These are phyloP conservation scores for Jackrogersella multiformis DNA, from an alignment of 495 filamentous ascomycete genomes.

Conservation along the genomic window DNA sequence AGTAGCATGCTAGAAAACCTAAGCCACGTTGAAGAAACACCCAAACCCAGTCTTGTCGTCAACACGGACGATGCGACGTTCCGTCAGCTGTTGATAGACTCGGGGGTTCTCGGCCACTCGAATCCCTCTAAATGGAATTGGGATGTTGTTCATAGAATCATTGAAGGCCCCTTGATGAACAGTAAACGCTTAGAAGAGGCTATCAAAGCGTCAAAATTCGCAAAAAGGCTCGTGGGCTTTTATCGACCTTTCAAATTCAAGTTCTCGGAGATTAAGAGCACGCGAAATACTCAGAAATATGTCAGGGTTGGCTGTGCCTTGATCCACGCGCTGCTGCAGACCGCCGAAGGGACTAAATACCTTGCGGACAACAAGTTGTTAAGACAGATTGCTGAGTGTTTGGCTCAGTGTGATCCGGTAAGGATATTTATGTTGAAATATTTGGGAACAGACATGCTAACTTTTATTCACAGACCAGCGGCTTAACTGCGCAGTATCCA, in stretches of 20 bases:
- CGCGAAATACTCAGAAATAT: slow-evolving; percentile 92
- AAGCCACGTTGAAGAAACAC: slow-evolving; percentile 64
- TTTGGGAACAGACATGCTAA: slow-evolving; percentile 26
- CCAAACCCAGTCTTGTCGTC: slow-evolving; percentile 74
- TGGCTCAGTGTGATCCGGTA: slow-evolving; percentile 86
- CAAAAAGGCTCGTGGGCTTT: slow-evolving; percentile 92
- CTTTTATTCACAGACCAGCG: slow-evolving; percentile 70
- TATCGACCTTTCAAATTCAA: slow-evolving; percentile 97
- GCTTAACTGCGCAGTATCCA: slow-evolving; percentile 84
- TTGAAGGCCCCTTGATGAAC: slow-evolving; percentile 93
- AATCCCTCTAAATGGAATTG: slow-evolving; percentile 97
- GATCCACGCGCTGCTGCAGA: slow-evolving; percentile 85
- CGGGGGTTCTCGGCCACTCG: slow-evolving; percentile 81
- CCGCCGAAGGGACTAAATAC: slow-evolving; percentile 82
- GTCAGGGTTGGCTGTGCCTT: slow-evolving; percentile 87
- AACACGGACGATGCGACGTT: slow-evolving; percentile 90
- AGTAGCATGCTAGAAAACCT: slow-evolving; percentile 53
- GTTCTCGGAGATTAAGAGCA: slow-evolving; percentile 85
- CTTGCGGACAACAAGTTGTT: slow-evolving; percentile 91
- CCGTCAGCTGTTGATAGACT: slow-evolving; percentile 84
- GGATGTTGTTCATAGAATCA: slow-evolving; percentile 87
- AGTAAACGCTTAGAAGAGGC: slow-evolving; percentile 93
- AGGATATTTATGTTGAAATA: slow-evolving; percentile 30
- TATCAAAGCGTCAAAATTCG: slow-evolving; percentile 92
- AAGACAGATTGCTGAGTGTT: slow-evolving; percentile 91